Base-by-base conservation (phyloP, 371 early-diverging fungal genomes). In the Apophysomyces trapeziformis region DNA sequence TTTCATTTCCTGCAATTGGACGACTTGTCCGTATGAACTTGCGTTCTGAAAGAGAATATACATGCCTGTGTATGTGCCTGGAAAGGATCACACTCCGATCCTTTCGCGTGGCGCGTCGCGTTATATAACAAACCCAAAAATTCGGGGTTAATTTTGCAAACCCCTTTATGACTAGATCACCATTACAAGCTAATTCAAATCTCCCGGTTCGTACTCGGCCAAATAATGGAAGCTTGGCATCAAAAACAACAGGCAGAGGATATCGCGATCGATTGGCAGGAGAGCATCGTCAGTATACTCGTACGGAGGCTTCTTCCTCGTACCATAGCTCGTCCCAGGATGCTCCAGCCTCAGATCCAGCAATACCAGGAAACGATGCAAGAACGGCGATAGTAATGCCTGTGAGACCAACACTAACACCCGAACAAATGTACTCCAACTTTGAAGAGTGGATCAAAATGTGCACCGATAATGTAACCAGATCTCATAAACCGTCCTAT, bases 361-460 rank as follows among this genome's bases (percentile, higher is more conserved):
- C 37, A 41, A 35, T 16, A 50, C 2, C 66, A n/a, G 32, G 37
- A 37, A 37, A 26, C 16, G 13, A 2, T 35, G 32, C 32, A 26
- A 26, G 41, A 38, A 61, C 36, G 13, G 37, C 69, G 0, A 38
- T 62, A 18, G 57, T 57, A 45, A 50, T 57, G 0, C 73, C 73
- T 14, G 64, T 60, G 7, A 60, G 62, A 21, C 56, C 81, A 38
- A 38, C 69, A 4, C 63, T 80, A 0, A 76, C 80, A 9, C 76
- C 78, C 13, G 80, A 80, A 38, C 80, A 83, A 71, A 83, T 83
- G 83, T 83, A 80, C 54, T 75, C 77, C 46, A 86, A 85, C 58
- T 96, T 93, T 79, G 98, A 98, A 66, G 95, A 98, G 79, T 97
- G 97, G 96, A 92, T 98, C 84, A 97, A 97, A 75, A 93, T 97